Evolutionary conservation across 1,284 basidiomycete genomes (phyloP).

Genomic region (Ganoderma sinense): DNA sequence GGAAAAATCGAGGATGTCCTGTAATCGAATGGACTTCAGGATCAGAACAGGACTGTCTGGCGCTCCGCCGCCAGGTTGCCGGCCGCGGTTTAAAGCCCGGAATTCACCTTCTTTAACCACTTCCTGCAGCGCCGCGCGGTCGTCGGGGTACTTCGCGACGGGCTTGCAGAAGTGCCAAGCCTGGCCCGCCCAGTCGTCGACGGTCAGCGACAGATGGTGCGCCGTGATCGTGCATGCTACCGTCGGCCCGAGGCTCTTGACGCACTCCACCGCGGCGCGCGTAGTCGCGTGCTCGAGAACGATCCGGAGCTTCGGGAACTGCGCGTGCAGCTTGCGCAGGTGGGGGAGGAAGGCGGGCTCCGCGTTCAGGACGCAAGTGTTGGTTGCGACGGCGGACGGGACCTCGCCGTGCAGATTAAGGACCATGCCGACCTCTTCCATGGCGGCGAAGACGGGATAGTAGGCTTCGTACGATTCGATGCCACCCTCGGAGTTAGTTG

Average conservation of each 20-base stretch:
- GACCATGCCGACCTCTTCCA: conserved; percentile 94
- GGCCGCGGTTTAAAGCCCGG: conserved; percentile 9
- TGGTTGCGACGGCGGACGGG: conserved; percentile 87
- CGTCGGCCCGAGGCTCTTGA: conserved; percentile 85
- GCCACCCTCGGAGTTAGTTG: conserved; percentile 96
- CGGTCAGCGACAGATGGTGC: conserved; percentile 93
- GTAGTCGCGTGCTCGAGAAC: conserved; percentile 99
- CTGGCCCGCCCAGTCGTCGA: conserved; percentile 98
- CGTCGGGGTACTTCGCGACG: conserved; percentile 95
- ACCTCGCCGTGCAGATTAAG: conserved; percentile 98
- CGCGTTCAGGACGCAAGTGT: conserved; percentile 94
- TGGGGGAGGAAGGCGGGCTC: conserved; percentile 93
- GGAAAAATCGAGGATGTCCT: conserved; percentile 97
- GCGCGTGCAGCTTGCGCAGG: conserved; percentile 81
- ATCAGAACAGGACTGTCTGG: background rate
- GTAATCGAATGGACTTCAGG: background rate
- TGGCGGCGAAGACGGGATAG: conserved; percentile 94
- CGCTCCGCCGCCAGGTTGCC: background rate
- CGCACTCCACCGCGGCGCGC: conserved; percentile 91
- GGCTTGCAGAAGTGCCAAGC: conserved; percentile 98
- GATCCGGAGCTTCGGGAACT: conserved; percentile 94
- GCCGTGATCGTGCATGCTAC: conserved; percentile 98
- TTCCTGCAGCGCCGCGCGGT: conserved; percentile 85
- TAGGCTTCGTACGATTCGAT: conserved; percentile 97
- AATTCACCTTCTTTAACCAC: conserved; percentile 79